Percentiles rank a stretch among this genome's conserved stretches.
Conservation (phyloP, 495 filamentous ascomycete genomes). For the Xylaria cubensis region DNA sequence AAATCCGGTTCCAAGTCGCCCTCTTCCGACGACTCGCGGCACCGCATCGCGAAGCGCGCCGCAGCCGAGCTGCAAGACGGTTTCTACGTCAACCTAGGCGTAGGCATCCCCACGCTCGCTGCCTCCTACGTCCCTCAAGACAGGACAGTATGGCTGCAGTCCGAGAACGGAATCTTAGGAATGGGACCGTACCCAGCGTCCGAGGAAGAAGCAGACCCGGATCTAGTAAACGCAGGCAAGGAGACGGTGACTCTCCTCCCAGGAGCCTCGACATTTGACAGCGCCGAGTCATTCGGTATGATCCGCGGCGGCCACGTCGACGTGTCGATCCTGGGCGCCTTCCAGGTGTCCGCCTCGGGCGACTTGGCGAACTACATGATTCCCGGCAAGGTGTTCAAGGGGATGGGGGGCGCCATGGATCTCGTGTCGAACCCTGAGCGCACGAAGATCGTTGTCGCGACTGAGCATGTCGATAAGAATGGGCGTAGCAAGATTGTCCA, state of each 20-base stretch:
- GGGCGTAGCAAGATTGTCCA: slow-evolving; percentile 65
- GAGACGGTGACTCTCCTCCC: slow-evolving; percentile 65
- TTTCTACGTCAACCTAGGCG: slow-evolving; percentile 71
- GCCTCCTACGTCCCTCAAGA: slow-evolving; percentile 59
- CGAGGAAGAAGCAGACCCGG: slow-evolving; percentile 60
- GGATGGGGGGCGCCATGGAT: slow-evolving; percentile 70
- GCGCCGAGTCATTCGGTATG: slow-evolving; percentile 66
- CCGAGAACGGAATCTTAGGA: slow-evolving; percentile 67
- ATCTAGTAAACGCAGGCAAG: slow-evolving; percentile 68
- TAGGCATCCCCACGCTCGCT: slow-evolving; percentile 68
- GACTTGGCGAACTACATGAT: slow-evolving; percentile 72
- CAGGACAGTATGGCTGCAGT: slow-evolving; percentile 63
- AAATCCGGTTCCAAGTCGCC: slow-evolving; percentile 31
- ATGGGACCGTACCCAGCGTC: slow-evolving; percentile 67
- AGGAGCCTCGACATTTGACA: slow-evolving; percentile 64
- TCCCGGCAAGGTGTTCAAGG: slow-evolving; percentile 67
- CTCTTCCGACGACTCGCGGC: slow-evolving; percentile 48
- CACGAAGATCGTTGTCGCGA: slow-evolving; percentile 68
- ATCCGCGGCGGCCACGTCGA: slow-evolving; percentile 67
- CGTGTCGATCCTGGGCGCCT: slow-evolving; percentile 65
- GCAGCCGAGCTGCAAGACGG: slow-evolving; percentile 69
- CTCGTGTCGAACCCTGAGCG: slow-evolving; percentile 64
- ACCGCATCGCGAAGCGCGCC: slow-evolving; percentile 65
- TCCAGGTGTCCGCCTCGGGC: slow-evolving; percentile 64
- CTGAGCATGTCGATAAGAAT: slow-evolving; percentile 68